These are phyloP conservation scores for Parastagonospora nodorum DNA, from an alignment of 2,329 filamentous ascomycete genomes.

Conservation along the genomic window DNA sequence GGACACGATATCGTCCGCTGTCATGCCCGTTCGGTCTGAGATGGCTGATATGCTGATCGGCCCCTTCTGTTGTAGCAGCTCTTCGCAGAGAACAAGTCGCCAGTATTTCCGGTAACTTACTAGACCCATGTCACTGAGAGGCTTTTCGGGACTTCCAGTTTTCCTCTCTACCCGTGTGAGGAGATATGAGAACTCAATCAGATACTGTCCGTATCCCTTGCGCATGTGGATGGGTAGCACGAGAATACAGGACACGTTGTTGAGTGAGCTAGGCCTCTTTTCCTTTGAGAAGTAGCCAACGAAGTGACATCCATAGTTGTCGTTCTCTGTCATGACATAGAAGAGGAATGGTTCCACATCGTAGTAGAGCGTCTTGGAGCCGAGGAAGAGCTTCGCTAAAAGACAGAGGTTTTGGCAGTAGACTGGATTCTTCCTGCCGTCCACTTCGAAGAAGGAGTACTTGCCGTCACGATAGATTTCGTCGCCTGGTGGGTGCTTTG, in stretches of 20 bases:
- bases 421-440: conserved; percentile 95
- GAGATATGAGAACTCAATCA: conserved; percentile 98
- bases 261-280: conserved; percentile 90
- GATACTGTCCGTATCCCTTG: conserved; percentile 92
- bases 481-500: conserved; percentile 95
- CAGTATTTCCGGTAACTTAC: conserved; percentile 98
- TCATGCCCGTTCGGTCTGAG: conserved; percentile 91
- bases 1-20: conserved; percentile 92
- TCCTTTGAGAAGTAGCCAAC: conserved; percentile 99
- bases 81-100: conserved; percentile 85
- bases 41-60: conserved; percentile 66
- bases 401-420: conserved; percentile 98
- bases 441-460: conserved; percentile 95
- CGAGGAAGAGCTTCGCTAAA: conserved; percentile 94
- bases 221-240: conserved; percentile 96
- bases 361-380: conserved; percentile 97
- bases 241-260: conserved; percentile 97
- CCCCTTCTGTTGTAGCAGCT: conserved; percentile 69
- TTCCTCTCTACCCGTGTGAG: conserved; percentile 91
- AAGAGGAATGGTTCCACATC: conserved; percentile 97
- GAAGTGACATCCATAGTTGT: conserved; percentile 90
- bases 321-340: conserved; percentile 94
- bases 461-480: conserved; percentile 94
- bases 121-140: conserved; percentile 94
- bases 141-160: conserved; percentile 95